These are phyloP conservation scores for Metschnikowia cerradonensis DNA, from an alignment of 805 yeast genomes.

Conservation along the genomic window DNA sequence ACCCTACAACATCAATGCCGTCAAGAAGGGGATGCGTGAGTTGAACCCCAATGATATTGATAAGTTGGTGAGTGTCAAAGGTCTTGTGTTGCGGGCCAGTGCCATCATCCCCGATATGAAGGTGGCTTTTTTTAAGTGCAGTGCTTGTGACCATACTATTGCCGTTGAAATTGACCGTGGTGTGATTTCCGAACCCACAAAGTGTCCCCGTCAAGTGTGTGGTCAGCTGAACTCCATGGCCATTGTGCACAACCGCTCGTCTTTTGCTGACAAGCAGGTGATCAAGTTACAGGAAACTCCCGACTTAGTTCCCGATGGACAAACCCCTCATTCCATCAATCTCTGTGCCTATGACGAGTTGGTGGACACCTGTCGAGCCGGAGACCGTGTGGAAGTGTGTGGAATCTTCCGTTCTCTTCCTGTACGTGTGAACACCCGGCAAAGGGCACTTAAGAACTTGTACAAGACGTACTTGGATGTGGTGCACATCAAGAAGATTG, in stretches of 20 bases:
- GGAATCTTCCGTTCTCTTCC: constrained; percentile 94
- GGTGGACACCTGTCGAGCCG: constrained; percentile 92
- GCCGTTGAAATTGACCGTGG: constrained; percentile 94
- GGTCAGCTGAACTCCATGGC: constrained; percentile 83
- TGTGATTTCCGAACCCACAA: constrained; percentile 84
- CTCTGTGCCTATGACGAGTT: constrained; percentile 93
- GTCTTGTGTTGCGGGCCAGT: constrained; percentile 82
- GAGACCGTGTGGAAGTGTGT: constrained; percentile 93
- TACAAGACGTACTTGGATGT: constrained; percentile 94
- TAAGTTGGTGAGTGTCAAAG: constrained; percentile 85
- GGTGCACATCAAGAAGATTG: constrained; percentile 85
- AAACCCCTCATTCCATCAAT: constrained; percentile 94
- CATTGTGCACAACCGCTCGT: constrained; percentile 84
- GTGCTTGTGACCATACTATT: constrained; percentile 88
- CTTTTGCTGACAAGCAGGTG: constrained; percentile 93
- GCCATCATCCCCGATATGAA: constrained; percentile 97
- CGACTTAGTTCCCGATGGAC: constrained; percentile 95
- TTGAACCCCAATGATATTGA: constrained; percentile 93
- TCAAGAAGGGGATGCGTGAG: constrained; percentile 79
- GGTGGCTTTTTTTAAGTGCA: constrained; percentile 92
- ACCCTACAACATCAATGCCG: constrained; percentile 75
- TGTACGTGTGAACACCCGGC: constrained; percentile 80
- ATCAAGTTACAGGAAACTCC: constrained; percentile 94
- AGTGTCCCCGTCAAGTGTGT: constrained; percentile 89
- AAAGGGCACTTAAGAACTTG: constrained; percentile 74